phyloP scores from a whole-genome alignment of 441 rosid species.

The Pelargonium australe region DNA sequence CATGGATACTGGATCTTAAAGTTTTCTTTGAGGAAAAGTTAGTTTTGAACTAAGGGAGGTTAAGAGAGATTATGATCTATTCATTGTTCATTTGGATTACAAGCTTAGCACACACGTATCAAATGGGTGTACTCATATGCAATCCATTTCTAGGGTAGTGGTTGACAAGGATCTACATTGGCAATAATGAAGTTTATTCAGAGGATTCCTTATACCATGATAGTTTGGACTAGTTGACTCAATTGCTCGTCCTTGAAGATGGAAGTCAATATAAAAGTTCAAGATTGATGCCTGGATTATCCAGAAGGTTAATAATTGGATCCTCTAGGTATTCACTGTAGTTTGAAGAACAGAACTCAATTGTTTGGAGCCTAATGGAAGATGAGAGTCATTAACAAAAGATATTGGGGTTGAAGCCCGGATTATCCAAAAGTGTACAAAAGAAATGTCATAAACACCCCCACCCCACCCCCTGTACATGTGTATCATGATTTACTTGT shows the following conservation, averaged over 20 bases:
- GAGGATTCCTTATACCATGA: not conserved
- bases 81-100: not conserved
- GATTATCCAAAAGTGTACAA: not conserved
- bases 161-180: not conserved
- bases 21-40: not conserved
- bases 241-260: not conserved
- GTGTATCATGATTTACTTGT: not conserved
- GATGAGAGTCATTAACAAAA: not conserved
- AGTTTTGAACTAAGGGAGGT: not conserved
- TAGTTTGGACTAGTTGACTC: not conserved
- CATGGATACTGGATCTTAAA: not conserved
- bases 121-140: not conserved
- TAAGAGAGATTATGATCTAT: not conserved
- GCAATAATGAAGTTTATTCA: not conserved
- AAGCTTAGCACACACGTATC: not conserved
- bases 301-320: not conserved
- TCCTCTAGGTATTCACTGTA: slow-evolving; percentile 2
- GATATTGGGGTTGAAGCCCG: not conserved
- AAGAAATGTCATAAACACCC: too few relatives aligned
- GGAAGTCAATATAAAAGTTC: not conserved
- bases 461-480: not conserved
- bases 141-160: not conserved
- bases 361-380: not conserved
- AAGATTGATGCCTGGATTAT: not conserved
- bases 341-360: not conserved